Evolutionary conservation across 1,284 basidiomycete genomes (phyloP).

Genomic region (Sanghuangporus weigelae): DNA sequence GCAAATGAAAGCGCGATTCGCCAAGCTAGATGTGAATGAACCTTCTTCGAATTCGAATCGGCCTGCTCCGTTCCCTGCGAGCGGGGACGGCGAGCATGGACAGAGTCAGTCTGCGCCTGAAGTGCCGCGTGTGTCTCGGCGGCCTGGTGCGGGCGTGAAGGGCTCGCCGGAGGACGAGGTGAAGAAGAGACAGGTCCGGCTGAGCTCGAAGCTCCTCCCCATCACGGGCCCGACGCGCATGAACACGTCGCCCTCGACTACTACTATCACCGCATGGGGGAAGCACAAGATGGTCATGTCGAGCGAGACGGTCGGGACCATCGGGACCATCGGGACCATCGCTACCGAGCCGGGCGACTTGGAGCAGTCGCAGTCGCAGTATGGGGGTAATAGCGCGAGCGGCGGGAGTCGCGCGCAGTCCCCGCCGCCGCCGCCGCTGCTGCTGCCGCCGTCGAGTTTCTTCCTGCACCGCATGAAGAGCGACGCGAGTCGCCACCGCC

Average conservation of each 20-base stretch:
- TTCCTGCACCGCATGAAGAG: not conserved
- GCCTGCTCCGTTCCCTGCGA: constrained; percentile 15
- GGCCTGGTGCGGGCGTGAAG: not conserved
- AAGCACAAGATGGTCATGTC: constrained; percentile 4
- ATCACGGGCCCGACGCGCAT: constrained; percentile 6
- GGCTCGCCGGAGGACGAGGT: not conserved
- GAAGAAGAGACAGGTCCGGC: not conserved
- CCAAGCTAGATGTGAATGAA: constrained; percentile 65
- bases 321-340: constrained; percentile 1
- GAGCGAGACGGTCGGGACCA: constrained; percentile 1
- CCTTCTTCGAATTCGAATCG: constrained; percentile 41
- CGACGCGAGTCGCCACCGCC: constrained; percentile 25
- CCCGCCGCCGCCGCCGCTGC: not conserved
- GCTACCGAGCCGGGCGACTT: not conserved
- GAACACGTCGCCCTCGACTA: not conserved
- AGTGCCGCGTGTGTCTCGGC: not conserved
- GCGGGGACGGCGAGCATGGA: not conserved
- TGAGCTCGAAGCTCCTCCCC: constrained; percentile 5
- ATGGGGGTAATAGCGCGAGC: not conserved
- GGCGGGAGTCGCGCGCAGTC: not conserved
- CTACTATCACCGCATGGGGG: not conserved
- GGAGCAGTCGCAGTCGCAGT: not conserved
- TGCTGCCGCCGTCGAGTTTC: not conserved
- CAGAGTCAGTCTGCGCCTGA: not conserved
- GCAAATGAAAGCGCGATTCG: constrained; percentile 71